phyloP scores from a whole-genome alignment of 139 green algal species.

The Klebsormidium nitens region DNA sequence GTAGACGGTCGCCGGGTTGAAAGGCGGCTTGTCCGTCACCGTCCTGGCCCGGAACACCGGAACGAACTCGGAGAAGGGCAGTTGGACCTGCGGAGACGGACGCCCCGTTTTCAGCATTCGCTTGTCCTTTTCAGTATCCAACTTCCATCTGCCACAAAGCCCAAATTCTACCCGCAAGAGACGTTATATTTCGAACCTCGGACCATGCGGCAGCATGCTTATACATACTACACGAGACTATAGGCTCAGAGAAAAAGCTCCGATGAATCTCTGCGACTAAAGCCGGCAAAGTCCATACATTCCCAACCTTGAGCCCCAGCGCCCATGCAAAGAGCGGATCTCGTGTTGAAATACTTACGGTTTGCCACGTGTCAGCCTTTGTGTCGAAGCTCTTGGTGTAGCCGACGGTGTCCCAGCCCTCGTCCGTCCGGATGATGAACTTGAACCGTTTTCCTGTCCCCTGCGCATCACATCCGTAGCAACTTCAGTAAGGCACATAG shows the following conservation, averaged over 20 bases:
- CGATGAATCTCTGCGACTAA: too few relatives aligned
- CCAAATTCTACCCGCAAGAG: too few relatives aligned
- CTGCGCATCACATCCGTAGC: not conserved
- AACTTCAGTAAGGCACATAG: too few relatives aligned
- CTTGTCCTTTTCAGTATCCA: too few relatives aligned
- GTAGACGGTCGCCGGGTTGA: slow-evolving; percentile 57
- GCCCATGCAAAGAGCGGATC: not conserved
- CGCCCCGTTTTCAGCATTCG: too few relatives aligned
- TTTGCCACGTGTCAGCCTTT: slow-evolving; percentile 33
- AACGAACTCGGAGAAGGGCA: slow-evolving; percentile 77
- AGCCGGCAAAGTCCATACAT: too few relatives aligned
- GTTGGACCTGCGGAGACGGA: slow-evolving; percentile 66
- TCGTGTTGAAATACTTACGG: slow-evolving; percentile 22
- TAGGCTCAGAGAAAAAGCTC: not conserved
- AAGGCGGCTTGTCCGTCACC: slow-evolving; percentile 37
- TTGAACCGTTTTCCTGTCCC: slow-evolving; percentile 76
- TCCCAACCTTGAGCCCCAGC: not conserved
- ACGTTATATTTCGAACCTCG: too few relatives aligned
- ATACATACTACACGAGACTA: not conserved
- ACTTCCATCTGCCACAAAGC: too few relatives aligned
- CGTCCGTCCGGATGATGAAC: slow-evolving; percentile 68
- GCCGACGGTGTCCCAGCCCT: slow-evolving; percentile 75
- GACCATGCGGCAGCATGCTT: too few relatives aligned
- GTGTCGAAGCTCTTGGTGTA: slow-evolving; percentile 82
- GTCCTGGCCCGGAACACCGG: slow-evolving; percentile 72